A percentile compares a stretch with the other conserved stretches of the same genome.
phyloP scores from a whole-genome alignment of 2,329 filamentous ascomycete species.

The Zelopaecilomyces penicillatus region DNA sequence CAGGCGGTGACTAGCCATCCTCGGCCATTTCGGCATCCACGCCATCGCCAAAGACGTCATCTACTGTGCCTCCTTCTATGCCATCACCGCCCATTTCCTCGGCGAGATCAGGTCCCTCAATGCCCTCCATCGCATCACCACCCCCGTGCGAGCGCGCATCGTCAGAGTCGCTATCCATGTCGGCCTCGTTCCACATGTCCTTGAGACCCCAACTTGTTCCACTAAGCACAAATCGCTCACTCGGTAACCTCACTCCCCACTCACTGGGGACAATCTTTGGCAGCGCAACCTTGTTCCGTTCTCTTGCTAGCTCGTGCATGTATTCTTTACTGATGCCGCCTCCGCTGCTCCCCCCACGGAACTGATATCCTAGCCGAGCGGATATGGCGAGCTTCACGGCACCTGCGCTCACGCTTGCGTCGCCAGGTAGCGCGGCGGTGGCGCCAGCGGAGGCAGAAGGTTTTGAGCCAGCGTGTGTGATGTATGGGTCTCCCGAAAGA shows the following conservation, averaged over 20 bases:
- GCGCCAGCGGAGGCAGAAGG: slow-evolving; percentile 42
- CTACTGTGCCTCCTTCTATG: slow-evolving; percentile 41
- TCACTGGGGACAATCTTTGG: slow-evolving; percentile 55
- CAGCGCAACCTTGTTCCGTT: slow-evolving; percentile 59
- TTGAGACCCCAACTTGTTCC: slow-evolving; percentile 57
- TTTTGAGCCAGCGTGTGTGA: slow-evolving; percentile 45
- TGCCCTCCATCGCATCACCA: slow-evolving; percentile 42
- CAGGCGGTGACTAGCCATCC: slow-evolving; percentile 11
- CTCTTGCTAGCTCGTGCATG: slow-evolving; percentile 63
- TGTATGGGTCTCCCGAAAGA: slow-evolving; percentile 60
- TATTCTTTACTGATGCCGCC: slow-evolving; percentile 63
- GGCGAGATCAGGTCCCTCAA: slow-evolving; percentile 29
- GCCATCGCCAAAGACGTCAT: slow-evolving; percentile 47
- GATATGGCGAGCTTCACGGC: slow-evolving; percentile 67
- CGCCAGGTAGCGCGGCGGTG: slow-evolving; percentile 37
- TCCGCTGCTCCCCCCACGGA: slow-evolving; percentile 46
- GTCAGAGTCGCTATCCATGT: slow-evolving; percentile 32
- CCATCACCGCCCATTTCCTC: slow-evolving; percentile 39
- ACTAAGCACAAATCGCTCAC: slow-evolving; percentile 60
- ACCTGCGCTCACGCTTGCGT: slow-evolving; percentile 53
- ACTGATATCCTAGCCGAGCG: slow-evolving; percentile 60
- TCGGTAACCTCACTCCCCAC: slow-evolving; percentile 59
- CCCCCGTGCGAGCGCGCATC: slow-evolving; percentile 29
- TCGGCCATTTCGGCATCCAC: slow-evolving; percentile 51
- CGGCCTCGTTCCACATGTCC: slow-evolving; percentile 48